Evolutionary conservation across 2,329 filamentous ascomycete species (phyloP), one percentile per base, ranked within the genome.

Genomic region (Trematosphaeria pertusa): DNA sequence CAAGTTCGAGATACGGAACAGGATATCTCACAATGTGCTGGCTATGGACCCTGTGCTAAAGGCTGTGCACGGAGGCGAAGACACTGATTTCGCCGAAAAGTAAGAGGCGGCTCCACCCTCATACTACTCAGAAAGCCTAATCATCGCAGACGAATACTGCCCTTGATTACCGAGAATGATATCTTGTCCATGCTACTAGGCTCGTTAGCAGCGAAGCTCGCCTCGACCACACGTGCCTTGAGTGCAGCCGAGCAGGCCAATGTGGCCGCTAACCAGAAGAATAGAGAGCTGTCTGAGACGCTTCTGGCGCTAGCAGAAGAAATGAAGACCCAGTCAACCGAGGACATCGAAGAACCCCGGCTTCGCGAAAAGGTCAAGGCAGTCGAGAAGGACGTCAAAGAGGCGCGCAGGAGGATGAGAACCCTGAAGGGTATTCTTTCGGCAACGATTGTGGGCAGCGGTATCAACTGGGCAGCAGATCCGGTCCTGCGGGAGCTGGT

Each of bases 381-480:
- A 38, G 73, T 87, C 9, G 83, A 90, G 59, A 72, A 67, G 5
- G 80, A 85, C 31, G 73, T 88, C 48, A 85, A 81, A 59, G 75
- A 76, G 17, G 87, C 84, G 65, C 82, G 82, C 51, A 83, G 85
- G 56, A 81, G 81, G 62, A 90, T 86, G 85, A 84, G 84, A 61
- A 84, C 87, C 15, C 82, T 93, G 70, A 94, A 93, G 73, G 88
- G 84, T 18, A 83, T 91, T 32, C 81, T 88, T n/a, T 88, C 87
- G 62, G 89, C 87, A 14, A 81, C 91, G 44, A 82, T 96, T 36
- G 88, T 85, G 4, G 89, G 88, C 3, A 95, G 90, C 69, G 91
- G 91, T 36, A 78, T 94, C 43, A 86, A 95, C 64, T 96, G 91
- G 91, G 85, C 84, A 10, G 76, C 81, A 31, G 85, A 95, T 70